Evolutionary conservation across 2,329 filamentous ascomycete species (phyloP), one percentile per base, ranked within the genome.

Genomic region (Talaromyces sp.): DNA sequence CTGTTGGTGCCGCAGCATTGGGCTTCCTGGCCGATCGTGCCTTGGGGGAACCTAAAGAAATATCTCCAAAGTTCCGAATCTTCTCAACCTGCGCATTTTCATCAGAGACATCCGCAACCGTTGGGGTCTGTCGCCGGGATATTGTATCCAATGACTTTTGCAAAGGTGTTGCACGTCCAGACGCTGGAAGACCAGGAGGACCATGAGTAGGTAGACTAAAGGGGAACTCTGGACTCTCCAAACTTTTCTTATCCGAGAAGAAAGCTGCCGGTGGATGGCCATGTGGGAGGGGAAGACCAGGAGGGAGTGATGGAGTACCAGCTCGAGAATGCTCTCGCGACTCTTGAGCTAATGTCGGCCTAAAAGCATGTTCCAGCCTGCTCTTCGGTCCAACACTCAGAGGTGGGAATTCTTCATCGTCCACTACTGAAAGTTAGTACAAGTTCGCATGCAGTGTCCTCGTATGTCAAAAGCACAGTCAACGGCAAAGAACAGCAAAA

Each of bases 381-480:
- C 78, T 76, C n/a, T 76, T 78, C n/a, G 72, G 61, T 13, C 75
- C 71, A 9, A 71, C 69, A n/a, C 74, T 79, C 24, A 82, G 72
- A 57, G 80, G 81, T 33, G 81, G 80, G 56, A 83, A 82, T 16
- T 83, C 79, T 69, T 80, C 77, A 69, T 80, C 77, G 58, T 81
- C 76, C 67, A 80, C 80, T 77, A 74, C 71, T 71, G 66, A 66
- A 65, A 64, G 71, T 78, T 69, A 79, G 76, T 65, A 58, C 33
- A 65, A 52, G 50, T 47, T n/a, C 52, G 35, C 33, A 68, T 60
- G 47, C 22, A 41, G 45, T 13, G 19, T 33, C n/a, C 16, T 60
- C 48, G 45, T 50, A 48, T 68, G 24, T 43, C n/a, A 27, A 24
- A 62, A 41, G 50, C 45, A 39, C 19, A 22, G 37, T 39, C 31